Percentiles rank a stretch among this genome's conserved stretches.
phyloP scores from a whole-genome alignment of 2,329 filamentous ascomycete species.

The Emmonsiellopsis sp. region DNA sequence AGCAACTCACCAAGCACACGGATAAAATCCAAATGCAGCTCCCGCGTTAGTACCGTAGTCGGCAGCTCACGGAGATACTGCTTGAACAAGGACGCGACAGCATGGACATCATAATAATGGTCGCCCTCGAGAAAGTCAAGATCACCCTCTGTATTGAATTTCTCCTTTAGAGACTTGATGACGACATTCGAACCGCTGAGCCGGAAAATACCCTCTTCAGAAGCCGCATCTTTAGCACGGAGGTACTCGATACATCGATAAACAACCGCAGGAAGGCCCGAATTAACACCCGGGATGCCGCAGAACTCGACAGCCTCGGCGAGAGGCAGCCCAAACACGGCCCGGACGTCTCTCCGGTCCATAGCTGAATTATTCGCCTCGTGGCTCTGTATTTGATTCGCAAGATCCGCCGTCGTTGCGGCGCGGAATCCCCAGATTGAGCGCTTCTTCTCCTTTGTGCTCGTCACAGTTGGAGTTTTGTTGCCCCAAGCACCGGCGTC shows the following conservation, averaged over 20 bases:
- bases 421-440: conserved; percentile 57
- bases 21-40: conserved; percentile 83
- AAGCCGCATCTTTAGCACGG: conserved; percentile 67
- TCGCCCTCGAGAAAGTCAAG: conserved; percentile 72
- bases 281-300: conserved; percentile 55
- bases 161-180: conserved; percentile 81
- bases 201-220: conserved; percentile 92
- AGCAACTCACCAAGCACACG: conserved; percentile 54
- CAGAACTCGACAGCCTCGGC: conserved; percentile 79
- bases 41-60: conserved; percentile 79
- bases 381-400: conserved; percentile 20
- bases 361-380: conserved; percentile 41
- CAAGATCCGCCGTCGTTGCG: conserved; percentile 61
- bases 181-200: conserved; percentile 94
- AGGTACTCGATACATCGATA: conserved; percentile 94
- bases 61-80: conserved; percentile 88
- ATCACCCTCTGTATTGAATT: conserved; percentile 89
- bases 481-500: conserved; percentile 82
- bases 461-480: conserved; percentile 42
- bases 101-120: conserved; percentile 90
- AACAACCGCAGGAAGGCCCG: conserved; percentile 80
- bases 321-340: conserved; percentile 77
- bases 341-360: conserved; percentile 47
- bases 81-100: conserved; percentile 88
- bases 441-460: conserved; percentile 72